Conservation (phyloP, 2,329 filamentous ascomycete species). For the Xylariaceae sp. region DNA sequence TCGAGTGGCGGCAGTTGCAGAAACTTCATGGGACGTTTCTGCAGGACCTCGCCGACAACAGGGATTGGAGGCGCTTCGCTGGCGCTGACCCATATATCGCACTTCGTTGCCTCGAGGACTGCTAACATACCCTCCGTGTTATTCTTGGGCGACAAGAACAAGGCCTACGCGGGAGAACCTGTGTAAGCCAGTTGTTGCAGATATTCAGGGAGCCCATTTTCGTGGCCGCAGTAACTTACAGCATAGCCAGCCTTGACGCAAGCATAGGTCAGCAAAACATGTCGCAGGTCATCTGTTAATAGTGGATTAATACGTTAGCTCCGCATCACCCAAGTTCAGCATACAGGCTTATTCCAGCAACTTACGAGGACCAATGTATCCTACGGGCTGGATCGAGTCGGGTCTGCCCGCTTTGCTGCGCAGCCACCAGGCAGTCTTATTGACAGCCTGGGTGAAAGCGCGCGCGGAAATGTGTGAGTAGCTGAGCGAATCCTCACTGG, state of each 20-base stretch:
- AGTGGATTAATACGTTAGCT: background rate
- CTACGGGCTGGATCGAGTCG: conserved; percentile 23
- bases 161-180: background rate
- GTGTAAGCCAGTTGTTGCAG: background rate
- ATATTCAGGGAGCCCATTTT: background rate
- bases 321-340: background rate
- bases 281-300: conserved; percentile 34
- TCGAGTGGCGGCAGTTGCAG: conserved; percentile 29
- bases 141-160: conserved; percentile 7
- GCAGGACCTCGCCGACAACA: conserved; percentile 19
- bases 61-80: conserved; percentile 4
- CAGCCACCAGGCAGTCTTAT: conserved; percentile 35
- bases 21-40: conserved; percentile 28
- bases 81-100: conserved; percentile 6
- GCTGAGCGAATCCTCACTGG: conserved; percentile 3
- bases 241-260: conserved; percentile 35
- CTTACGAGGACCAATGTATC: conserved; percentile 36
- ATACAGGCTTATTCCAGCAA: background rate
- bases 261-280: conserved; percentile 32
- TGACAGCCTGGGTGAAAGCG: conserved; percentile 27
- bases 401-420: conserved; percentile 20
- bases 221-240: conserved; percentile 25
- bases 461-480: conserved; percentile 28
- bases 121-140: conserved; percentile 4
- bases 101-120: conserved; percentile 5